Percentiles rank a stretch among this genome's conserved stretches.
phyloP scores from a whole-genome alignment of 2,329 filamentous ascomycete genomes.

The Blastomyces parvus region DNA sequence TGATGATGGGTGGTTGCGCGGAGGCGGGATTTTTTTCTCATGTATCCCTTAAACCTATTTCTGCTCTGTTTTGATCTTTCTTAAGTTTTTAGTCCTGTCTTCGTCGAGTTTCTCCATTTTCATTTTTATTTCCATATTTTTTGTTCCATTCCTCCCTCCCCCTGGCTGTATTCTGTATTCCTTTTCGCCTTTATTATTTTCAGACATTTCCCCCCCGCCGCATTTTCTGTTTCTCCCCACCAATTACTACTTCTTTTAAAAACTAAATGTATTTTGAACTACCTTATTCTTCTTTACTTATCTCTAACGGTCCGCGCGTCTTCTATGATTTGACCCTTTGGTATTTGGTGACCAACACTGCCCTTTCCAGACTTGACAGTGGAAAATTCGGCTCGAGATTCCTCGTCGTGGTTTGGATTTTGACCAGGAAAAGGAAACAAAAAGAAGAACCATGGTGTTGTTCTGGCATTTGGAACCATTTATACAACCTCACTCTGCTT shows the following conservation, averaged over 20 bases:
- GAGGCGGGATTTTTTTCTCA: background rate
- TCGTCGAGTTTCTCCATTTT: background rate
- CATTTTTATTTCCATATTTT: background rate
- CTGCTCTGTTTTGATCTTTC: background rate
- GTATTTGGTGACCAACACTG: no score
- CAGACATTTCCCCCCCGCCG: no score
- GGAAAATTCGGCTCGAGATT: no score
- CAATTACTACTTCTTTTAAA: background rate
- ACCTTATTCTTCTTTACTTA: background rate
- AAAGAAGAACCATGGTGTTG: no score
- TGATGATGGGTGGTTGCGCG: background rate
- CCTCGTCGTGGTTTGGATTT: no score
- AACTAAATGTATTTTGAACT: background rate
- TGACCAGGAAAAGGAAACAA: no score
- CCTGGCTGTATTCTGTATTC: constrained; percentile 6
- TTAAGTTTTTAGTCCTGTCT: background rate
- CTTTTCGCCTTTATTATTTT: constrained; percentile 5
- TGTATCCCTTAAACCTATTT: background rate
- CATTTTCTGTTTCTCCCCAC: background rate
- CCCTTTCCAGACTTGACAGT: no score
- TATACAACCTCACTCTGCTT: no score
- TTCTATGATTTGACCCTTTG: no score
- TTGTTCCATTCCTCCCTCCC: background rate
- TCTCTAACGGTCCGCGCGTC: no score
- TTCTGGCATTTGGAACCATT: no score